These are phyloP conservation scores for Tetraselmis striata DNA, from an alignment of 139 green algal genomes.

Conservation along the genomic window DNA sequence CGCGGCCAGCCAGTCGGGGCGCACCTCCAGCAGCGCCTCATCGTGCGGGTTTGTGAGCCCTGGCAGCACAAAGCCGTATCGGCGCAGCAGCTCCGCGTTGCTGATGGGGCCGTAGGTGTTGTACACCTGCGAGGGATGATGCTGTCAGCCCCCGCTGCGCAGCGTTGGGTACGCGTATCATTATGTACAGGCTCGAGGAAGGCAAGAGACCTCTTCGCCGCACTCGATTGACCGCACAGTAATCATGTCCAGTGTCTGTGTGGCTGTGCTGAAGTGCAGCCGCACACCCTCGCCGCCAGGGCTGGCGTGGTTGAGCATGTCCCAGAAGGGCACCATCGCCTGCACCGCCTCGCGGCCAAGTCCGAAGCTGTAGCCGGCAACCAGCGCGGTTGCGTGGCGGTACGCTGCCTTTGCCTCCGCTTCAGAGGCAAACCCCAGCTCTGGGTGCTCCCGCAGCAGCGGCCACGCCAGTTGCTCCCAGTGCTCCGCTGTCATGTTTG, in stretches of 20 bases:
- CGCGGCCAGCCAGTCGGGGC: background rate
- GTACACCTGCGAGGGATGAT: too few relatives aligned
- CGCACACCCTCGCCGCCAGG: constrained; percentile 40
- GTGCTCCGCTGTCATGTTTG: background rate
- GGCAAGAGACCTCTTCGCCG: constrained; percentile 45
- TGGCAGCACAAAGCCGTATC: constrained; percentile 19
- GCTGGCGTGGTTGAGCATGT: constrained; percentile 63
- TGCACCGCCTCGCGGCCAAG: constrained; percentile 58
- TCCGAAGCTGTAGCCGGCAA: constrained; percentile 65
- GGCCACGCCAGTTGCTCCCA: constrained; percentile 23
- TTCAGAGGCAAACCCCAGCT: constrained; percentile 3
- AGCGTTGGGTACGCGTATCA: too few relatives aligned
- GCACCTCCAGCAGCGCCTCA: background rate
- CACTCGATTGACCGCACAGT: constrained; percentile 38
- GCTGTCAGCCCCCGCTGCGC: too few relatives aligned
- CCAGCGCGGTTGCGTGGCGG: constrained; percentile 43
- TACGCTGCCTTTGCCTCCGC: constrained; percentile 26
- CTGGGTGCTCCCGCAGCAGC: constrained; percentile 21
- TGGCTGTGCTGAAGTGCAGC: constrained; percentile 43
- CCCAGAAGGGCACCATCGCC: constrained; percentile 66
- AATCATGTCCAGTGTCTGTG: constrained; percentile 56
- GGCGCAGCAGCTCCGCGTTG: constrained; percentile 58
- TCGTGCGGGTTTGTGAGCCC: constrained; percentile 10
- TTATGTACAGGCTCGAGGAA: too few relatives aligned
- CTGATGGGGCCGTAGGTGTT: constrained; percentile 60